Base-by-base conservation (phyloP, 2,329 filamentous ascomycete species). In the Exophiala mesophila region DNA sequence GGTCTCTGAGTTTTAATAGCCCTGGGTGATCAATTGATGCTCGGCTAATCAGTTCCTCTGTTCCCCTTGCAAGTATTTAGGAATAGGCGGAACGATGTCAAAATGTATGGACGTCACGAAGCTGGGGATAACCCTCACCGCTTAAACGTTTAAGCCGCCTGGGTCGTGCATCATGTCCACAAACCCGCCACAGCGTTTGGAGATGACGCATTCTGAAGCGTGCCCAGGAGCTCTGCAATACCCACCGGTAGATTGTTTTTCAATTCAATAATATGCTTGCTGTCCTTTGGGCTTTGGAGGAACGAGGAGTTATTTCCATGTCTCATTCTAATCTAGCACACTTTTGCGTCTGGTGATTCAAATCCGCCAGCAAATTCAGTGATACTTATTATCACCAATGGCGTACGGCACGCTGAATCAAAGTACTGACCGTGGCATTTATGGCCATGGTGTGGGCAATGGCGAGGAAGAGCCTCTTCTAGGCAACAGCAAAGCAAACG, bases 351-450 rank as follows among this genome's bases (percentile, higher is more conserved):
- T n/a, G n/a, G n/a, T n/a, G n/a, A n/a, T n/a, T n/a, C n/a, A n/a
- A n/a, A n/a, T n/a, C n/a, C n/a, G n/a, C n/a, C n/a, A n/a, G n/a
- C n/a, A n/a, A n/a, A n/a, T n/a, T n/a, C n/a, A n/a, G n/a, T n/a
- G n/a, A n/a, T n/a, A n/a, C n/a, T n/a, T n/a, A n/a, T n/a, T n/a
- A n/a, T n/a, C n/a, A n/a, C n/a, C n/a, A n/a, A 38, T 40, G 16
- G 45, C 41, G 17, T 51, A 51, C 28, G 45, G 48, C 7, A 48
- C 48, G 8, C 24, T 44, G 12, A 28, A 24, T 19, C 16, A 36
- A n/a, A 33, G 33, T 13, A 31, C 41, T 18, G 16, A 17, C 31
- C 28, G 17, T 29, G 40, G 41, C 12, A 19, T 8, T 19, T 35
- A 12, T 26, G 7, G 23, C 6, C 23, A 26, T 30, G 39, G 39